Base-by-base conservation (phyloP, 2,329 filamentous ascomycete genomes). In the Pleomassaria siparia region DNA sequence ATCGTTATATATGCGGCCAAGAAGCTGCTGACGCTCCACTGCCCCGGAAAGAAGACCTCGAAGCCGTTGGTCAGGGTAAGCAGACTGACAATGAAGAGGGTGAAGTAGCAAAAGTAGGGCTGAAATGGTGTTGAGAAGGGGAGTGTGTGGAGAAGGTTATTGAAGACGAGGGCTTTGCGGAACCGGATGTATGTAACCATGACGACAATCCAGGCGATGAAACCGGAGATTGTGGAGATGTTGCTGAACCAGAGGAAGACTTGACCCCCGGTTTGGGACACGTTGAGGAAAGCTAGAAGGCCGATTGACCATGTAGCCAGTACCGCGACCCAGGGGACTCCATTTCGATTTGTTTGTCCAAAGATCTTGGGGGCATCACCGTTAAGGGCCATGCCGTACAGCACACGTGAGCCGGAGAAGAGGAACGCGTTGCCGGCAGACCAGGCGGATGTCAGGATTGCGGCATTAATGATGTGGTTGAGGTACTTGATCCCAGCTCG, bases 391-490 rank as follows among this genome's bases (percentile, higher is more conserved):
- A 76, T 66, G 13, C 69, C 72, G 53, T 79, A 80, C 3, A 82
- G 68, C 16, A 76, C 74, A 45, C 80, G 74, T 2, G 76, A 79
- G 3, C 75, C 77, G 0, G 74, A 74, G 55, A 76, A 77, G n/a
- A 90, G 75, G 57, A 80, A 82, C 51, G 86, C 83, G 57, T 90
- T 90, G 0, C 81, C 84, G 0, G 86, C 78, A 0, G 86, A 89
- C 77, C 82, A 87, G 0, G 85, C 86, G 0, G 85, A 87, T 0
- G 85, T 88, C 50, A 91, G 76, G 53, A 91, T 83, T 10, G 90
- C 77, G 24, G 86, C 87, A 63, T 92, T 92, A 67, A 91, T 85
- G 36, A 91, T 80, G 2, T 82, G 84, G 0, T 87, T 85, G 5
- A 91, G 78, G 6, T 79, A 85, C 6, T 73, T 75, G 48, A 91